Evolutionary conservation across 495 filamentous ascomycete species (phyloP).

Genomic region (Sporormia fimetaria): DNA sequence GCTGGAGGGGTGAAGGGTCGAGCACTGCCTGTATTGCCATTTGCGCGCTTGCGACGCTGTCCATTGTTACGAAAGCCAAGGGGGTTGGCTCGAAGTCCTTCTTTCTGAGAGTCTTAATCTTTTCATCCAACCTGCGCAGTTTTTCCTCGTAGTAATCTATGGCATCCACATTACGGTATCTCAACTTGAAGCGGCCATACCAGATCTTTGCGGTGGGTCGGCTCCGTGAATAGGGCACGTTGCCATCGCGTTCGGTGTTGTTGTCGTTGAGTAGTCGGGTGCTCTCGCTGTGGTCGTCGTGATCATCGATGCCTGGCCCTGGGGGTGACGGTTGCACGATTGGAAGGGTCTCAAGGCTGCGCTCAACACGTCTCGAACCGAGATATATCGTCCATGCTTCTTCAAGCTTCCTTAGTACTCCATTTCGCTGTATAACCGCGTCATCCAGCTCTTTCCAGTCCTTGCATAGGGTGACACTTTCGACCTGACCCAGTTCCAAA

Average conservation of each 20-base stretch:
- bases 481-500: constrained; percentile 84
- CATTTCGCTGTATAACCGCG: constrained; percentile 55
- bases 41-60: constrained; percentile 83
- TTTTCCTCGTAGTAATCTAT: constrained; percentile 89
- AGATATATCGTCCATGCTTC: constrained; percentile 69
- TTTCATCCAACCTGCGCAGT: constrained; percentile 67
- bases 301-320: constrained; percentile 33
- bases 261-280: constrained; percentile 43
- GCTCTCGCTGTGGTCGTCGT: constrained; percentile 36
- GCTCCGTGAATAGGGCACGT: constrained; percentile 34
- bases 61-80: constrained; percentile 92
- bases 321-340: constrained; percentile 40
- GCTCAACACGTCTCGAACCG: constrained; percentile 40
- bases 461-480: constrained; percentile 74
- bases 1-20: constrained; percentile 71
- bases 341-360: constrained; percentile 41
- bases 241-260: constrained; percentile 33
- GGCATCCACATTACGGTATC: constrained; percentile 66
- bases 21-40: constrained; percentile 91
- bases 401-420: constrained; percentile 62
- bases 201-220: constrained; percentile 66
- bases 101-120: constrained; percentile 55
- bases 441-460: constrained; percentile 78
- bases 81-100: constrained; percentile 70
- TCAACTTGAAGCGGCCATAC: constrained; percentile 66